These are phyloP conservation scores for Yamadazyma tumulicola DNA, from an alignment of 805 yeast species.

Conservation along the genomic window DNA sequence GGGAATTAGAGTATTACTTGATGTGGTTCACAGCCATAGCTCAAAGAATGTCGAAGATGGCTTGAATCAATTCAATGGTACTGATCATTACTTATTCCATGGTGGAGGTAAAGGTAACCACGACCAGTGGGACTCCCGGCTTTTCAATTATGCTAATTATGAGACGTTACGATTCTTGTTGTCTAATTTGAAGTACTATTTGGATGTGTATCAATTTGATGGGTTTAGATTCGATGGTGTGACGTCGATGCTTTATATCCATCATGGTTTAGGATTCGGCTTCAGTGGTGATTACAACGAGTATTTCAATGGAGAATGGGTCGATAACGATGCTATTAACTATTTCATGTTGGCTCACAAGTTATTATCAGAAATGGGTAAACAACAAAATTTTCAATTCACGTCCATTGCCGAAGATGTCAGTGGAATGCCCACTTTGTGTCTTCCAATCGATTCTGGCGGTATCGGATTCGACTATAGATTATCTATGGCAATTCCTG, in stretches of 20 bases:
- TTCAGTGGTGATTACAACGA: constrained; percentile 93
- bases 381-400: constrained; percentile 39
- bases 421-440: constrained; percentile 94
- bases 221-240: constrained; percentile 98
- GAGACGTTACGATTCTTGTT: constrained; percentile 86
- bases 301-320: constrained; percentile 73
- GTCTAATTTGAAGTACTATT: constrained; percentile 77
- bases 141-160: constrained; percentile 87
- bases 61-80: constrained; percentile 87
- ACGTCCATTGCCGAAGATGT: constrained; percentile 94
- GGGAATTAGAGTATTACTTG: constrained; percentile 83
- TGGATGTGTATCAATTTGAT: constrained; percentile 83
- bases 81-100: constrained; percentile 93
- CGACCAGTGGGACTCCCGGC: constrained; percentile 92
- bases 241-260: constrained; percentile 85
- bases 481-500: constrained; percentile 95
- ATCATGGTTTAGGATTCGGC: constrained; percentile 89
- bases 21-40: constrained; percentile 94
- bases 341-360: constrained; percentile 91
- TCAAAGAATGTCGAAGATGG: constrained; percentile 95
- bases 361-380: constrained; percentile 54
- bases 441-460: constrained; percentile 68
- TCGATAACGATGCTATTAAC: constrained; percentile 82
- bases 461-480: constrained; percentile 95
- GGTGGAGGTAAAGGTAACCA: constrained; percentile 87